These are phyloP conservation scores for Quercus mongolica DNA, from an alignment of 306 rosid species.

Conservation along the genomic window DNA sequence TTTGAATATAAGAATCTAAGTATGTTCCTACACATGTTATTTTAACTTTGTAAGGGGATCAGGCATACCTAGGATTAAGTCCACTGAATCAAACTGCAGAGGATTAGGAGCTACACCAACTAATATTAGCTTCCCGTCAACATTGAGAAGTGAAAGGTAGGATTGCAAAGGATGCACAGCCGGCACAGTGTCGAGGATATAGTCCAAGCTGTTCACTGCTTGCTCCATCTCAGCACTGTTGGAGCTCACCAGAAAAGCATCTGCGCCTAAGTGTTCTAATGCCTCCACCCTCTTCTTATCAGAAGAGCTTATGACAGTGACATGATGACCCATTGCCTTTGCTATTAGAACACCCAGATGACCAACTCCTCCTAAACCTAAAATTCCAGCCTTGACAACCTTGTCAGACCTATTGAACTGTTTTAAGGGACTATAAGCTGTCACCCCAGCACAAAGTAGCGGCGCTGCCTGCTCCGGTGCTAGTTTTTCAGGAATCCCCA, in stretches of 20 bases:
- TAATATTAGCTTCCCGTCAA: conserved; percentile 35
- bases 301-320: conserved; percentile 56
- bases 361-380: conserved; percentile 48
- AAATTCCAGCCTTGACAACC: conserved; percentile 37
- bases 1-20: too few relatives aligned
- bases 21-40: too few relatives aligned
- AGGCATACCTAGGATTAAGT: conserved; percentile 32
- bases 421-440: conserved; percentile 46
- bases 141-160: conserved; percentile 35
- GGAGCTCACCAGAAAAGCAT: conserved; percentile 41
- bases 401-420: conserved; percentile 28
- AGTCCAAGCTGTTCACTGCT: conserved; percentile 34
- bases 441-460: conserved; percentile 47
- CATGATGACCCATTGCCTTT: conserved; percentile 51
- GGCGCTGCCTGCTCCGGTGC: conserved; percentile 51
- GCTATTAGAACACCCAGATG: conserved; percentile 45
- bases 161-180: conserved; percentile 29
- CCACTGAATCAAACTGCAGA: conserved; percentile 28
- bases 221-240: conserved; percentile 25
- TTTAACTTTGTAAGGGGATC: not conserved
- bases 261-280: conserved; percentile 33
- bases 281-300: conserved; percentile 43
- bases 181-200: conserved; percentile 44
- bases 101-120: conserved; percentile 39
- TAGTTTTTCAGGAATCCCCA: conserved; percentile 36